These are phyloP conservation scores for Trichophyton schoenleinii DNA, from an alignment of 2,329 filamentous ascomycete genomes.

Conservation along the genomic window DNA sequence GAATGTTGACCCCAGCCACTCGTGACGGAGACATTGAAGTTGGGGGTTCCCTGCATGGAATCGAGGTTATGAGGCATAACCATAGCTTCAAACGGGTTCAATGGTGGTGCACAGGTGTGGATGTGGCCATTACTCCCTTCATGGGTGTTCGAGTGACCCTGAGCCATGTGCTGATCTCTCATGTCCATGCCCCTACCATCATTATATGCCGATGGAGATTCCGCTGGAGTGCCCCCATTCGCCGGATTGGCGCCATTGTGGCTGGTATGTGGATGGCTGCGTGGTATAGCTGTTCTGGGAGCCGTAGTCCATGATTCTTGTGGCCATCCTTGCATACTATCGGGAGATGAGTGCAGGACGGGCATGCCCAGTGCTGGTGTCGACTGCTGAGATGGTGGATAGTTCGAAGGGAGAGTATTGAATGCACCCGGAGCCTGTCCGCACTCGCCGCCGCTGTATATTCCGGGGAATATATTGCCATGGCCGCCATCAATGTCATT, in stretches of 20 bases:
- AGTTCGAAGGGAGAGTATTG: constrained; percentile 9
- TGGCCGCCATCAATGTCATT: constrained; percentile 67
- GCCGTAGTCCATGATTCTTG: constrained; percentile 29
- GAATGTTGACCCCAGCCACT: constrained; percentile 13
- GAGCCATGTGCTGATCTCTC: constrained; percentile 1
- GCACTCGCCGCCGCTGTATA: constrained; percentile 35
- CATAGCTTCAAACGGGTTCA: constrained; percentile 9
- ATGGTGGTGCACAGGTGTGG: neutral
- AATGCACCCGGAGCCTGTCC: constrained; percentile 17
- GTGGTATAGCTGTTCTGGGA: constrained; percentile 26
- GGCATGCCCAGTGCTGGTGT: constrained; percentile 12
- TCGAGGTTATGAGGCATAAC: constrained; percentile 9
- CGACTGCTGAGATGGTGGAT: constrained; percentile 4
- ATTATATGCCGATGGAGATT: neutral
- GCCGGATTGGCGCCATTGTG: neutral
- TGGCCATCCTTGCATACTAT: constrained; percentile 27
- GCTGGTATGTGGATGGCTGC: constrained; percentile 32
- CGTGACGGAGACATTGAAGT: constrained; percentile 23
- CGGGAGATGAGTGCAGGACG: constrained; percentile 11
- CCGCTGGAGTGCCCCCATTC: neutral
- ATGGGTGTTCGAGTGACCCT: neutral
- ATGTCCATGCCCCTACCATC: neutral
- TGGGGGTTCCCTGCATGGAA: constrained; percentile 5
- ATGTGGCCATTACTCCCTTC: neutral
- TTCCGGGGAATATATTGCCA: constrained; percentile 57